phyloP scores from a whole-genome alignment of 108 stramenopile genomes.

The Seminavis robusta region DNA sequence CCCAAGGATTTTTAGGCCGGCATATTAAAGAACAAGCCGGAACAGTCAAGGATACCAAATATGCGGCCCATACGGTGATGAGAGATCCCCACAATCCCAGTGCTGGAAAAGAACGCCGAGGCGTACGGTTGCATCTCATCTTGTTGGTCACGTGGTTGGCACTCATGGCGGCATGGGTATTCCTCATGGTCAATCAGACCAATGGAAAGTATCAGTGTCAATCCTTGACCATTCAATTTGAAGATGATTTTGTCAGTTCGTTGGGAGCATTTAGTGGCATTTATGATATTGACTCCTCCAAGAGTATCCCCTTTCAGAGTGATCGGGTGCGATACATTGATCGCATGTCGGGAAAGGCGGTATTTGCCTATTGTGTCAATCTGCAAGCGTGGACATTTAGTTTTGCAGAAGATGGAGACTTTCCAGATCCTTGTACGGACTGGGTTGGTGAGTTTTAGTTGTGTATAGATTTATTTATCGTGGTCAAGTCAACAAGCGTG shows the following conservation, averaged over 20 bases:
- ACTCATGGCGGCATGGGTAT: slow-evolving; percentile 4
- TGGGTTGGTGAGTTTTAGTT: too few relatives aligned
- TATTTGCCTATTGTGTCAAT: slow-evolving; percentile 5
- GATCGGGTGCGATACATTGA: background rate
- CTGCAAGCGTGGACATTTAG: slow-evolving; percentile 8
- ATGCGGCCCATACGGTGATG: background rate
- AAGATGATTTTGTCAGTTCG: slow-evolving; percentile 14
- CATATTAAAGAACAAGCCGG: background rate
- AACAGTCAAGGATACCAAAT: background rate
- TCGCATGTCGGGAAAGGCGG: background rate
- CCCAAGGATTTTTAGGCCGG: background rate
- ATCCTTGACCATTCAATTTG: slow-evolving; percentile 19
- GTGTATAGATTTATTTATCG: too few relatives aligned
- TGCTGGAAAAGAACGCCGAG: too few relatives aligned
- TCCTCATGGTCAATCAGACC: slow-evolving; percentile 13
- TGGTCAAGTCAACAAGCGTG: too few relatives aligned
- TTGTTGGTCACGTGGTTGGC: slow-evolving; percentile 2
- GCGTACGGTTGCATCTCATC: too few relatives aligned
- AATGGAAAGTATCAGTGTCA: slow-evolving; percentile 17
- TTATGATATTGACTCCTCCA: background rate
- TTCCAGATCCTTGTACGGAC: too few relatives aligned
- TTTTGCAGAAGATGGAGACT: too few relatives aligned
- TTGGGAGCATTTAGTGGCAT: slow-evolving; percentile 18
- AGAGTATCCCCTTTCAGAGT: too few relatives aligned
- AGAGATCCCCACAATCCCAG: too few relatives aligned